phyloP scores from a whole-genome alignment of 169 alveolate genomes.

The Toxoplasma gondii region DNA sequence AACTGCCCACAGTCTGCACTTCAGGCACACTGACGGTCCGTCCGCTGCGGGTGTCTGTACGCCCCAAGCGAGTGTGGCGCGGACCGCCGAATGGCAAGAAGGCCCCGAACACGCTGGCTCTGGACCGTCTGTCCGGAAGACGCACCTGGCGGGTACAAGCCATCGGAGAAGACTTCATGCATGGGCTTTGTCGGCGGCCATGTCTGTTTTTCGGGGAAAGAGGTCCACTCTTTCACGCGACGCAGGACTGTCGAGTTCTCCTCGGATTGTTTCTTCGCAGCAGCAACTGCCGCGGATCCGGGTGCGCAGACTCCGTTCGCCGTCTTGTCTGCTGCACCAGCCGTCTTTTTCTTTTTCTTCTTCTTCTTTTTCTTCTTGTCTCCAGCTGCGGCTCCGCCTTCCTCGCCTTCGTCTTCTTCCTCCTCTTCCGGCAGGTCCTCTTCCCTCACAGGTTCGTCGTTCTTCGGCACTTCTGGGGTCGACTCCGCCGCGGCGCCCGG shows the following conservation, averaged over 20 bases:
- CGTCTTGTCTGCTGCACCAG: neutral
- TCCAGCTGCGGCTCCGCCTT: constrained; percentile 5
- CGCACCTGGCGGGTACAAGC: constrained; percentile 73
- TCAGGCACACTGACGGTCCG: too few species aligned
- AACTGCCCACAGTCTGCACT: too few species aligned
- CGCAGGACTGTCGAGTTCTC: constrained; percentile 79
- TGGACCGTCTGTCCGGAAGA: too few species aligned
- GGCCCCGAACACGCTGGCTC: too few species aligned
- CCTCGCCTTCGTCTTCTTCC: constrained; percentile 12
- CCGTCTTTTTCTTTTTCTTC: constrained; percentile 36
- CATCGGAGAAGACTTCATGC: constrained; percentile 69
- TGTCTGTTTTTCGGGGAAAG: constrained; percentile 77
- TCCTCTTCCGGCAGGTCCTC: neutral
- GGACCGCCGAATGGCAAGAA: too few species aligned
- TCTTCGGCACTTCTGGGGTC: neutral
- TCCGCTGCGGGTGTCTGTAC: too few species aligned
- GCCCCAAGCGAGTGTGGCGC: too few species aligned
- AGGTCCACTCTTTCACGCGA: constrained; percentile 77
- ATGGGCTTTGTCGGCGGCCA: constrained; percentile 83
- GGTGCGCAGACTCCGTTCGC: neutral
- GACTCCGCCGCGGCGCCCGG: neutral
- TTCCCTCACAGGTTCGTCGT: neutral
- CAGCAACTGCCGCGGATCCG: constrained; percentile 32
- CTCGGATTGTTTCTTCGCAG: constrained; percentile 48
- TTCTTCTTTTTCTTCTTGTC: constrained; percentile 67